Conservation (phyloP, 768 basidiomycete species). For the Boletus eberwhitei region DNA sequence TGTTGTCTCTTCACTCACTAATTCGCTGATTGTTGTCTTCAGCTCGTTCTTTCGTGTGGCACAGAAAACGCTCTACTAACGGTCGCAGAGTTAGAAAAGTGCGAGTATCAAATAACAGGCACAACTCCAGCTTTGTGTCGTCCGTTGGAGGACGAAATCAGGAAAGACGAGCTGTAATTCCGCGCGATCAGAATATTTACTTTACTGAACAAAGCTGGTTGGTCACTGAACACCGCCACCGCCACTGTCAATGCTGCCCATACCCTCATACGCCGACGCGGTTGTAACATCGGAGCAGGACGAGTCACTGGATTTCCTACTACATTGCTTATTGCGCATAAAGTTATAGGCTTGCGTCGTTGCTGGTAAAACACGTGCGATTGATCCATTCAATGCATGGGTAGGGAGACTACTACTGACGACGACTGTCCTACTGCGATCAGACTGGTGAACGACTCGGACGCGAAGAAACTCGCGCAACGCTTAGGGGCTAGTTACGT, state of each 20-base stretch:
- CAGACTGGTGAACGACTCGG: neutral
- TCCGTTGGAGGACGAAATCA: constrained; percentile 33
- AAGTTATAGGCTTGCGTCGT: neutral
- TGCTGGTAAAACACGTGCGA: neutral
- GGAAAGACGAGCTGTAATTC: constrained; percentile 29
- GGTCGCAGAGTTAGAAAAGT: constrained; percentile 91
- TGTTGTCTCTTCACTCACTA: neutral
- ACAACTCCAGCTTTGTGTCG: constrained; percentile 84
- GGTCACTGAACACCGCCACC: neutral
- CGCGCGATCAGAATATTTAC: neutral
- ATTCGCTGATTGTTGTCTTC: constrained; percentile 3
- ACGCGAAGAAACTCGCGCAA: neutral
- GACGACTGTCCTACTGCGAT: too few relatives aligned
- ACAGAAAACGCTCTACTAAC: constrained; percentile 75
- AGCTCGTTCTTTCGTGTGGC: constrained; percentile 85
- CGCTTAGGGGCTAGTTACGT: neutral
- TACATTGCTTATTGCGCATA: neutral
- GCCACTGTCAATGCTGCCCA: neutral
- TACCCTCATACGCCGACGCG: neutral
- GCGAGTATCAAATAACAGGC: constrained; percentile 86
- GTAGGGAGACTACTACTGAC: too few relatives aligned
- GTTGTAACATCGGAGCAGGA: neutral
- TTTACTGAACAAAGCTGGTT: neutral
- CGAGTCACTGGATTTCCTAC: neutral
- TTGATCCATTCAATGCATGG: too few relatives aligned